Percentiles rank a stretch among this genome's conserved stretches.
Evolutionary conservation across 441 rosid species (phyloP).

Genomic region (Erodium texanum): DNA sequence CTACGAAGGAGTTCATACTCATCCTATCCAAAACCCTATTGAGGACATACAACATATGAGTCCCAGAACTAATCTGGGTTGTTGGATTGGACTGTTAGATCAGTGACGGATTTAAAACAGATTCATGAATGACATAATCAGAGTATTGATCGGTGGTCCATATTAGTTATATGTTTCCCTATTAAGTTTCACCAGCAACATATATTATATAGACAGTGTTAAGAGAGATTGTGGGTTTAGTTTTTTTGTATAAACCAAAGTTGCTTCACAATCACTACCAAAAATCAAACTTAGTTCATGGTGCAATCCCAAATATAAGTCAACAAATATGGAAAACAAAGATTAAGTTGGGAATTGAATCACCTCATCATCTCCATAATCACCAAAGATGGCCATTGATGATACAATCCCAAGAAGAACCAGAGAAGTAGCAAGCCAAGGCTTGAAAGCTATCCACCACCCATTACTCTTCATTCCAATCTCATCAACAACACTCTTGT

Average conservation of each 20-base stretch:
- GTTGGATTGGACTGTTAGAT: no score
- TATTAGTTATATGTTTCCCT: no score
- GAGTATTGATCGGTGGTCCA: no score
- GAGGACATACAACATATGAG: no score
- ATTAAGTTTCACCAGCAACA: no score
- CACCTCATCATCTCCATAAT: slow-evolving; percentile 17
- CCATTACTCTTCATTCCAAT: neutral
- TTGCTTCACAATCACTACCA: neutral
- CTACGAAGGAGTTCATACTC: slow-evolving; percentile 26
- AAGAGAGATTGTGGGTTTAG: no score
- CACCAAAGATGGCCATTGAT: slow-evolving; percentile 8
- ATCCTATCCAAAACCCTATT: slow-evolving; percentile 4
- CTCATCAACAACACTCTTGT: slow-evolving; percentile 2
- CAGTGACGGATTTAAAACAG: no score
- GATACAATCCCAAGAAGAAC: slow-evolving; percentile 18
- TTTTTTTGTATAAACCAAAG: no score
- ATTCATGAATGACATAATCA: no score
- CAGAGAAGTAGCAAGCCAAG: slow-evolving; percentile 19
- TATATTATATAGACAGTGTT: no score
- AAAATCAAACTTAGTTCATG: neutral
- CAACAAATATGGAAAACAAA: neutral
- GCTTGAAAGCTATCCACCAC: neutral
- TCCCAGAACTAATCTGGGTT: no score
- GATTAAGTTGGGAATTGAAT: slow-evolving; percentile 36
- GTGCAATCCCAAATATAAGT: no score